phyloP scores from a whole-genome alignment of 2,329 filamentous ascomycete species.

The Arthrobotrys iridis region DNA sequence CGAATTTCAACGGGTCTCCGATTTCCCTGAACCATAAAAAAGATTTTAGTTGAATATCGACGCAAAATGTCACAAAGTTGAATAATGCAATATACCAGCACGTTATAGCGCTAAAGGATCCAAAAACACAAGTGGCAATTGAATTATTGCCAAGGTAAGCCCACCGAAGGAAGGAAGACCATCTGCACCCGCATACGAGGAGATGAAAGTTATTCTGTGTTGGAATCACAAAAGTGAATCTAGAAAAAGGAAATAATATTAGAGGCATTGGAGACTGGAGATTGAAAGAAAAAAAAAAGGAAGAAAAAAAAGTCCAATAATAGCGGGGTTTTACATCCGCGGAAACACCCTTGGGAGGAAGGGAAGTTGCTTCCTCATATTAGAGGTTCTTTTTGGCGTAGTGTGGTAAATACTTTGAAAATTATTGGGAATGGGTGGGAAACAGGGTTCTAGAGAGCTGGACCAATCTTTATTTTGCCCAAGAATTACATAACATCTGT shows the following conservation, averaged over 20 bases:
- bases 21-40: background rate
- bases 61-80: background rate
- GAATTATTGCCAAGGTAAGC: background rate
- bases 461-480: background rate
- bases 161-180: no score
- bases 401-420: background rate
- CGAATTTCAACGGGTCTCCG: background rate
- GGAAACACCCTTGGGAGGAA: background rate
- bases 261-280: no score
- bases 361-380: no score
- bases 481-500: background rate
- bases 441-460: background rate
- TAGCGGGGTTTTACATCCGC: background rate
- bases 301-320: background rate
- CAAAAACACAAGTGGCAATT: constrained; percentile 2
- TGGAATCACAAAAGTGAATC: no score
- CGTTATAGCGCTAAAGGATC: background rate
- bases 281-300: no score
- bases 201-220: no score
- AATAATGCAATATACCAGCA: no score
- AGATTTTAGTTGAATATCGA: background rate
- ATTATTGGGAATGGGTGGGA: background rate
- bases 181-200: no score
- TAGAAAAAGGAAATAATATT: no score
- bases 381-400: background rate